Evolutionary conservation across 2,329 filamentous ascomycete species (phyloP), one percentile per base, ranked within the genome.

Genomic region (Hymenoscyphus occultus): DNA sequence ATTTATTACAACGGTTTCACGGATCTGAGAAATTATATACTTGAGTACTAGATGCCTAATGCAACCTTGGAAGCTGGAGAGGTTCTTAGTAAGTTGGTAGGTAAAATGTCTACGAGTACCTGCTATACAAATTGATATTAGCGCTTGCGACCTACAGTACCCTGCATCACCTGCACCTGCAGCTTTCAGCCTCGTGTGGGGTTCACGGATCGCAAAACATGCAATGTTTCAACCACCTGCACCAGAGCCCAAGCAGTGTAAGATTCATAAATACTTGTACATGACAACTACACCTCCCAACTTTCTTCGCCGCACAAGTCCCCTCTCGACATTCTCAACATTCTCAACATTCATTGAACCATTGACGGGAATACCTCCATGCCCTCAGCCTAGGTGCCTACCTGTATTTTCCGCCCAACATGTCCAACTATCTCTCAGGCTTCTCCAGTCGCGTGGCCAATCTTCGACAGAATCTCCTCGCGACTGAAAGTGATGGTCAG

Each of bases 361-460:
- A 10, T 28, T 28, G 35, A 35, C 35, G 35, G 35, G 35, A 35
- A 35, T 35, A 35, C 45, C 45, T 16, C 59, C 35, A 63, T 5
- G 48, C 31, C 22, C 19, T 57, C 35, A 40, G 57, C 60, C 31
- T 12, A 31, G 31, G 40, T 35, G 5, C 32, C 22, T 56, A 56
- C 54, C 22, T 16, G n/a, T 14, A n/a, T 4, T 22, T 22, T 54
- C 48, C 19, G 59, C 35, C 64, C 74, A 80, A 72, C 72, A 92
- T 92, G 89, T 90, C 88, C 74, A 91, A 89, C 75, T 83, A 89
- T 74, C 80, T 89, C 74, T 86, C 84, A 68, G 87, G 87, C 51
- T 85, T 86, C 64, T 87, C 86, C 58, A 84, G 86, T 22, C 48
- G 48, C 73, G 86, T 90, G 75, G 86, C 84, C 70, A 76, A 74